These are phyloP conservation scores for Sanguinoderma infundibulare DNA, from an alignment of 1,284 basidiomycete genomes.

Conservation along the genomic window DNA sequence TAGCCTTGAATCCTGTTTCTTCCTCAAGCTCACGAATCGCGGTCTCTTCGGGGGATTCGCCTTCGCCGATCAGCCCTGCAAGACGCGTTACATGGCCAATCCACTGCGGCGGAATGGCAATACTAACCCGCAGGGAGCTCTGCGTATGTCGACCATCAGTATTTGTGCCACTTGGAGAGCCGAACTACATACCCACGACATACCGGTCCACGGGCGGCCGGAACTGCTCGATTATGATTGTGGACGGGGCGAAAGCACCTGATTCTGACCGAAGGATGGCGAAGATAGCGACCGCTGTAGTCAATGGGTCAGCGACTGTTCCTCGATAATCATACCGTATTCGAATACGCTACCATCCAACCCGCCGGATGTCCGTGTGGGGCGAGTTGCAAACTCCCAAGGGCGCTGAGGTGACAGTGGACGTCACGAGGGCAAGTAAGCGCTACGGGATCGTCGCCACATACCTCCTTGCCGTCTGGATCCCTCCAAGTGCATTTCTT, in stretches of 20 bases:
- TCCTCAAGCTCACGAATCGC: constrained; percentile 89
- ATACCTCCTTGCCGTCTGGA: constrained; percentile 72
- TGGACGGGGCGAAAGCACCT: constrained; percentile 68
- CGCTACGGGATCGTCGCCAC: constrained; percentile 15
- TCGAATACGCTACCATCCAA: constrained; percentile 68
- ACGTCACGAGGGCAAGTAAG: background rate
- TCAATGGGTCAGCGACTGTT: background rate
- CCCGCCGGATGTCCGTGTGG: constrained; percentile 72
- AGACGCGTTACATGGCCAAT: background rate
- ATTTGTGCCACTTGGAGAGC: too few species aligned
- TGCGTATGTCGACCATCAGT: constrained; percentile 33
- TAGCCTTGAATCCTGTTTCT: constrained; percentile 87
- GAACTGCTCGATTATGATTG: constrained; percentile 89
- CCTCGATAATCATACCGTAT: background rate
- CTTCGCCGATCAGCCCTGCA: constrained; percentile 80
- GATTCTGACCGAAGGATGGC: constrained; percentile 78
- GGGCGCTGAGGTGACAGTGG: constrained; percentile 51
- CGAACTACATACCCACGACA: constrained; percentile 61
- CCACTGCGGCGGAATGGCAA: too few species aligned
- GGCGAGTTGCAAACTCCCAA: constrained; percentile 89
- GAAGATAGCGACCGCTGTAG: constrained; percentile 80
- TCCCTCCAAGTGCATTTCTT: constrained; percentile 79
- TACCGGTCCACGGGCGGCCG: constrained; percentile 79
- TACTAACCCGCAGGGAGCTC: constrained; percentile 80
- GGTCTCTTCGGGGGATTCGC: constrained; percentile 76